Percentiles rank a stretch among this genome's conserved stretches.
Conservation (phyloP, 2,329 filamentous ascomycete species). For the Stemphylium vesicarium region DNA sequence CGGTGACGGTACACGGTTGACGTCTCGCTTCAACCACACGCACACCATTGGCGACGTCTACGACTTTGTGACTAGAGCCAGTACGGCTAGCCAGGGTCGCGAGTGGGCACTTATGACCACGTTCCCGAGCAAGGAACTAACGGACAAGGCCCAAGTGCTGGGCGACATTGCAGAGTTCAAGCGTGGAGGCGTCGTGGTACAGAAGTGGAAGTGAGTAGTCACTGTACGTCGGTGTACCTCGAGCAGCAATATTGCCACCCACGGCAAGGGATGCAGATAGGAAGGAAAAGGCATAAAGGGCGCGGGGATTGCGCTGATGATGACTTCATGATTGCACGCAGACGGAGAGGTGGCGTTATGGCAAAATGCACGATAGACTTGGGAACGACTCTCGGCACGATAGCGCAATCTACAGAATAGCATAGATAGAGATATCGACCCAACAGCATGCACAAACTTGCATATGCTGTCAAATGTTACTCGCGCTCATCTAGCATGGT, state of each 20-base stretch:
- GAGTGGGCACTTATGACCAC: constrained; percentile 79
- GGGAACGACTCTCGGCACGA: background rate
- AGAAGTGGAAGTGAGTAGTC: constrained; percentile 57
- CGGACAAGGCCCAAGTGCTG: constrained; percentile 63
- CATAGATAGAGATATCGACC: constrained; percentile 1
- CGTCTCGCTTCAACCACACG: constrained; percentile 81
- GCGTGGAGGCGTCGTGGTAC: constrained; percentile 61
- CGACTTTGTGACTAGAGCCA: constrained; percentile 72
- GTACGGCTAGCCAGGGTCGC: constrained; percentile 62
- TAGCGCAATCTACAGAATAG: constrained; percentile 1
- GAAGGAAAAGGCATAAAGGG: background rate
- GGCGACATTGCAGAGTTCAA: constrained; percentile 59
- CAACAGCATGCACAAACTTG: constrained; percentile 10
- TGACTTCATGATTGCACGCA: background rate
- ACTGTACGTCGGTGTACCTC: background rate
- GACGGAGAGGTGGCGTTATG: background rate
- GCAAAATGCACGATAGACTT: constrained; percentile 3
- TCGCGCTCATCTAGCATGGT: constrained; percentile 1
- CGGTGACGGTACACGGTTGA: constrained; percentile 76
- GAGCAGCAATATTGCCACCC: background rate
- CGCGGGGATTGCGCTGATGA: background rate
- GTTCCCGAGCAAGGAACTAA: constrained; percentile 82
- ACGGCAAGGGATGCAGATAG: background rate
- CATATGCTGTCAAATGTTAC: constrained; percentile 3
- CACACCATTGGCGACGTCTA: constrained; percentile 82